Evolutionary conservation across 202 grass and related monocot genomes (phyloP), one percentile per base, ranked within the genome.

Genomic region (Setaria viridis): DNA sequence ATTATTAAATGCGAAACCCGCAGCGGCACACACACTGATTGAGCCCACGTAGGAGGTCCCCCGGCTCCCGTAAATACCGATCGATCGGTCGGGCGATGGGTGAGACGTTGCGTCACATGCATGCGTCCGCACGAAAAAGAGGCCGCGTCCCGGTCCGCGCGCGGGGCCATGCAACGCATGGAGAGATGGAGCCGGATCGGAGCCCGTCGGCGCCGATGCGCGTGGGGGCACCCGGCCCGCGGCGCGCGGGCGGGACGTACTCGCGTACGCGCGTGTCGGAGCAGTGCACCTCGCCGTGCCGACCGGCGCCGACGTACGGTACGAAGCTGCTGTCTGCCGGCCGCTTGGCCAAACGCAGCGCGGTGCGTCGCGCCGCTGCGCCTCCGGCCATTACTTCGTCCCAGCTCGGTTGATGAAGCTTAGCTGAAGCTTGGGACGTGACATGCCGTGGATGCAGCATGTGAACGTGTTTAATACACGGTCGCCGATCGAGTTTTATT

Each of bases 91-190:
- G 72, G 34, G 16, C 72, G 55, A 45, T 29, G 5, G 79, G 79
- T 70, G 66, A 81, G 51, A 81, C 65, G 79, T 70, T 30, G 34
- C 48, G 63, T 54, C 71, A 74, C 71, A 74, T 74, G 46, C 77
- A 67, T 51, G 60, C 29, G 9, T 11, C 62, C 62, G n/a, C 45
- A 51, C 77, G 33, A 14, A 25, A 57, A 43, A 50, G 49, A 49
- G 58, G 77, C 39, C 39, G 37, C 37, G 37, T 11, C 42, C 21
- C 62, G 56, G 9, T 59, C 53, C 7, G 32, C 13, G 64, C 2
- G 67, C 56, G 7, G 20, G 7, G 16, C 48, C 11, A 3, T 11
- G 51, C 54, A 6, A 20, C 2, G 17, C 54, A 8, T 55, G 17
- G 17, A 2, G 54, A 56, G 49, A 3, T 16, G 66, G 66, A 20